phyloP scores from a whole-genome alignment of 352 stramenopile species.

The Phytophthora constricta region DNA sequence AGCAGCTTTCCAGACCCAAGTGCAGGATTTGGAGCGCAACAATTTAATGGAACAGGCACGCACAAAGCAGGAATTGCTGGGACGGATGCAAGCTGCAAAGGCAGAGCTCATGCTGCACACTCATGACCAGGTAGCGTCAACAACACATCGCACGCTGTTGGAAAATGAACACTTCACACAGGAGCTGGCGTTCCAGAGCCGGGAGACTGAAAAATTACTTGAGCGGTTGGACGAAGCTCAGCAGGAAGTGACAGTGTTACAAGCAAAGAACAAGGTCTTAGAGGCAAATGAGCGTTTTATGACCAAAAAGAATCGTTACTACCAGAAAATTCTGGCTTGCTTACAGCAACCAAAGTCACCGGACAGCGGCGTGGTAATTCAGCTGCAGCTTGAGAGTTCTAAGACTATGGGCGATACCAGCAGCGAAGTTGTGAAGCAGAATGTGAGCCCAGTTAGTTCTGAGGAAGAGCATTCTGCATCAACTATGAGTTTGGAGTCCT shows the following conservation, averaged over 20 bases:
- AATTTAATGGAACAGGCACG: conserved; percentile 70
- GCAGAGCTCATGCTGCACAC: conserved; percentile 60
- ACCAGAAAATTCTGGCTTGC: conserved; percentile 68
- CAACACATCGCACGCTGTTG: conserved; percentile 80
- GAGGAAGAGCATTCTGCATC: background rate
- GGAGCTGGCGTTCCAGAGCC: conserved; percentile 74
- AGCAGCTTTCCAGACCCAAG: conserved; percentile 37
- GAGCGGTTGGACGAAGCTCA: conserved; percentile 49
- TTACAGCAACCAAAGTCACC: conserved; percentile 37
- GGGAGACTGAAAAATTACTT: conserved; percentile 77
- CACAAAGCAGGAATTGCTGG: conserved; percentile 75
- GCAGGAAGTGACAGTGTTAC: conserved; percentile 49
- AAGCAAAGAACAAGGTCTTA: conserved; percentile 54
- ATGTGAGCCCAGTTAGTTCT: background rate
- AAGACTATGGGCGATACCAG: conserved; percentile 16
- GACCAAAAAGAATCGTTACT: conserved; percentile 75
- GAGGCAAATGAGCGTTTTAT: conserved; percentile 61
- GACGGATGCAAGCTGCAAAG: conserved; percentile 56
- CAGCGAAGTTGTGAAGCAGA: conserved; percentile 14
- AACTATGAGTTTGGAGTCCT: background rate
- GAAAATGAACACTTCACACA: conserved; percentile 84
- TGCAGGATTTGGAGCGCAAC: conserved; percentile 61
- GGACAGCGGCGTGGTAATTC: background rate
- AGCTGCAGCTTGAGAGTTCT: conserved; percentile 16
- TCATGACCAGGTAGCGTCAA: conserved; percentile 70